Base-by-base conservation (phyloP, 495 filamentous ascomycete species). In the Lasiosphaeria hispida region DNA sequence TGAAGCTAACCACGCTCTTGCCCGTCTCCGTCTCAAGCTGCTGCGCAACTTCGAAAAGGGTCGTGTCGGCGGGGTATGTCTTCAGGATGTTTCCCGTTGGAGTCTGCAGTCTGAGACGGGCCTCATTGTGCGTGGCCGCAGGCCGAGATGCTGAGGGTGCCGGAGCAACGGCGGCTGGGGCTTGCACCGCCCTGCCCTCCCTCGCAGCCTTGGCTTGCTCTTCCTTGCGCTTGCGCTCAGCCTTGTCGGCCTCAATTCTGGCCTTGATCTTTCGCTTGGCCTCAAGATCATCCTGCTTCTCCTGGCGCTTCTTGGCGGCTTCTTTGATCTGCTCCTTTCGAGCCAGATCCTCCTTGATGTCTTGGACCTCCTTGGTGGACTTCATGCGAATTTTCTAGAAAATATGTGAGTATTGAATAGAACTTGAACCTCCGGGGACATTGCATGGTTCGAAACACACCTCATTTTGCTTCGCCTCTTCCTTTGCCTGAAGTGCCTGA, bases 301-400 rank as follows among this genome's bases (percentile, higher is more conserved):
- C 94, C 65, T 83, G 78, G 57, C 86, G 83, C 76, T 96, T 95
- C 59, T 83, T 82, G 49, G 85, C 86, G 0, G 91, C 92, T 61
- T 95, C 90, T 70, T 97, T 96, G 63, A 96, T 75, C 65, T 87
- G 86, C 75, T 97, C 89, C 68, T 96, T 95, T 68, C 85, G 85
- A 67, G 86, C 75, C 17, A 97, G 80, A 45, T 94, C 88, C 69
- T 95, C 88, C 74, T 96, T 92, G 19, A 84, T 68, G 56, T 91
- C 84, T 63, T 93, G 87, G 4, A 80, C 79, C 67, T 96, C 88
- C 65, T 86, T 87, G 44, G 86, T 91, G 59, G 85, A 83, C 77
- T 94, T 98, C 57, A 84, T 77, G 48, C 90, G 85, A 65, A 96
- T 96, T 83, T 95, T 83, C 88, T 92, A 63, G 1, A 34, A 23